Evolutionary conservation across 2,329 filamentous ascomycete genomes (phyloP).

Genomic region (Dactylellina parvicollis): DNA sequence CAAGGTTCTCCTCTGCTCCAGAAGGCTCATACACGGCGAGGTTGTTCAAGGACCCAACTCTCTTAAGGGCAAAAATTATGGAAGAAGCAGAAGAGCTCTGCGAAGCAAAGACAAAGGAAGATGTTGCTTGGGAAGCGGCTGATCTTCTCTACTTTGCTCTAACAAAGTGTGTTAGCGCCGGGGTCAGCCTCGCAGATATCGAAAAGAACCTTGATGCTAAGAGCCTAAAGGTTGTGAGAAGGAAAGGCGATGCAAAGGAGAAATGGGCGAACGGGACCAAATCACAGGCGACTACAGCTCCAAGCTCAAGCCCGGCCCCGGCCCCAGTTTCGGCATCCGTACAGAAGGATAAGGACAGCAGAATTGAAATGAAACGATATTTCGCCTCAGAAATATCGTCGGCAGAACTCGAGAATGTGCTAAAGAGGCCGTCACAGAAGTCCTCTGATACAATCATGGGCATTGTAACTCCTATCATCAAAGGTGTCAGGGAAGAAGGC

Average conservation of each 20-base stretch:
- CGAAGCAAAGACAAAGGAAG: constrained; percentile 80
- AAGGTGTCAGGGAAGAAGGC: constrained; percentile 82
- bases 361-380: constrained; percentile 84
- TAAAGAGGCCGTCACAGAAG: constrained; percentile 90
- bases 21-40: constrained; percentile 91
- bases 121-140: constrained; percentile 92
- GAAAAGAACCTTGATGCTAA: constrained; percentile 93
- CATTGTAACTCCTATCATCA: constrained; percentile 90
- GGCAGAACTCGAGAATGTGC: constrained; percentile 74
- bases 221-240: constrained; percentile 91
- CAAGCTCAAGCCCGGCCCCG: constrained; percentile 13
- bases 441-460: constrained; percentile 93
- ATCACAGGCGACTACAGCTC: constrained; percentile 53
- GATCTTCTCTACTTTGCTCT: constrained; percentile 96
- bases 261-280: constrained; percentile 84
- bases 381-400: constrained; percentile 73
- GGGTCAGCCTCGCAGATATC: constrained; percentile 86
- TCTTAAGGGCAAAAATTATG: constrained; percentile 95
- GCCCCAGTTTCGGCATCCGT: background rate
- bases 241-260: constrained; percentile 92
- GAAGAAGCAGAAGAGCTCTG: constrained; percentile 97
- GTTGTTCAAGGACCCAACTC: constrained; percentile 88
- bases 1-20: constrained; percentile 83
- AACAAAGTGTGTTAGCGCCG: constrained; percentile 84
- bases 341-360: constrained; percentile 28